Percentiles rank a stretch among this genome's conserved stretches.
These are phyloP conservation scores for Candida dubliniensis DNA, from an alignment of 1,139 yeast genomes.

Conservation along the genomic window DNA sequence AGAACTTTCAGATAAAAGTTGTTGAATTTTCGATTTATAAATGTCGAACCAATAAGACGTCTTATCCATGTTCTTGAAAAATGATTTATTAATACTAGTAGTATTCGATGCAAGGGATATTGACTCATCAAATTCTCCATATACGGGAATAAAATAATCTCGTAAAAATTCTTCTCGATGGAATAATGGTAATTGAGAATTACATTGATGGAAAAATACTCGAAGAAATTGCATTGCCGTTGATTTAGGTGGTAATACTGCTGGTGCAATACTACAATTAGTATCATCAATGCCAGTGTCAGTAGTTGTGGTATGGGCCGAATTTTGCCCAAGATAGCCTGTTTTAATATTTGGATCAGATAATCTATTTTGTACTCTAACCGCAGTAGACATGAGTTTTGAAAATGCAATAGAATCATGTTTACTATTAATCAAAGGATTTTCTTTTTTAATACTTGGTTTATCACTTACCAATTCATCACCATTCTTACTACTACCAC, in stretches of 20 bases:
- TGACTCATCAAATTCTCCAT: constrained; percentile 60
- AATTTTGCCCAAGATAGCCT: neutral
- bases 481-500: neutral
- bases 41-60: constrained; percentile 9
- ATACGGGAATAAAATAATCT: constrained; percentile 70
- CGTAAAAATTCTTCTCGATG: constrained; percentile 76
- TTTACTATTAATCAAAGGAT: no score
- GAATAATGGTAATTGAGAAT: constrained; percentile 76
- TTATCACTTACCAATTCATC: neutral
- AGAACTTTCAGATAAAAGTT: constrained; percentile 2
- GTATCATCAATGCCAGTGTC: neutral
- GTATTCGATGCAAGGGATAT: constrained; percentile 63
- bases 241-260: constrained; percentile 65
- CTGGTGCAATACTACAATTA: constrained; percentile 32
- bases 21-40: constrained; percentile 19
- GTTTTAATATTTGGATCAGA: constrained; percentile 8
- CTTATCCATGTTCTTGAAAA: constrained; percentile 9
- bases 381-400: constrained; percentile 71
- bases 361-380: constrained; percentile 50
- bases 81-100: constrained; percentile 46
- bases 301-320: no score
- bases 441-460: no score
- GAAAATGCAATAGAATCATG: constrained; percentile 57
- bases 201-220: constrained; percentile 73
- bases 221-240: constrained; percentile 70